Conservation (phyloP, 1,284 basidiomycete species). For the Moesziomyces parantarcticus region DNA sequence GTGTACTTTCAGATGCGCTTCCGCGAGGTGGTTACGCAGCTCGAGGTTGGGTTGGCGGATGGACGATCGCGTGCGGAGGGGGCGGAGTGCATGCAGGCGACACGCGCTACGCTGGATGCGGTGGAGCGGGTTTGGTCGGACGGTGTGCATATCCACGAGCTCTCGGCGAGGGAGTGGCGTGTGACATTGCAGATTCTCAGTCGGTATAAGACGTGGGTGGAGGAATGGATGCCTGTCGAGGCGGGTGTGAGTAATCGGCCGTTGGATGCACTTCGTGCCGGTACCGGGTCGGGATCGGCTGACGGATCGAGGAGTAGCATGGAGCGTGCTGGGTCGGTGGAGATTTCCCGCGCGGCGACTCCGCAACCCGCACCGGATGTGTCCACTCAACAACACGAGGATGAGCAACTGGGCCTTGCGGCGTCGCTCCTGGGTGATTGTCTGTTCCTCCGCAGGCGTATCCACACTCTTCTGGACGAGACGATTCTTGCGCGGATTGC, state of each 20-base stretch:
- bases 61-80: background rate
- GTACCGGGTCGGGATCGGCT: slow-evolving; percentile 1
- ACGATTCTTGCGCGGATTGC: slow-evolving; percentile 9
- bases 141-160: slow-evolving; percentile 49
- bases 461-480: slow-evolving; percentile 6
- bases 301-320: slow-evolving; percentile 4
- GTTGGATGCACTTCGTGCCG: slow-evolving; percentile 2
- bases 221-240: slow-evolving; percentile 23
- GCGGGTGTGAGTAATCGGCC: background rate
- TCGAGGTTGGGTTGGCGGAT: slow-evolving; percentile 33
- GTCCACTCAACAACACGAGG: slow-evolving; percentile 21
- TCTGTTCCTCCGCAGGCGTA: background rate
- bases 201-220: slow-evolving; percentile 61
- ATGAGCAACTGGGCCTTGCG: slow-evolving; percentile 11
- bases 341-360: slow-evolving; percentile 26
- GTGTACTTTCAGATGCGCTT: slow-evolving; percentile 98
- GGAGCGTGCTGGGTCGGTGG: slow-evolving; percentile 7
- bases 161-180: slow-evolving; percentile 60
- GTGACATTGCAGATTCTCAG: slow-evolving; percentile 62
- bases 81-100: slow-evolving; percentile 19
- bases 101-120: slow-evolving; percentile 33
- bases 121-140: slow-evolving; percentile 51
- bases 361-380: slow-evolving; percentile 27
- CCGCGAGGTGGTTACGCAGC: slow-evolving; percentile 81
- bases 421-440: slow-evolving; percentile 12